A percentile compares a stretch with the other conserved stretches of the same genome.
These are phyloP conservation scores for Aspergillus carbonarius DNA, from an alignment of 2,329 filamentous ascomycete genomes.

Conservation along the genomic window DNA sequence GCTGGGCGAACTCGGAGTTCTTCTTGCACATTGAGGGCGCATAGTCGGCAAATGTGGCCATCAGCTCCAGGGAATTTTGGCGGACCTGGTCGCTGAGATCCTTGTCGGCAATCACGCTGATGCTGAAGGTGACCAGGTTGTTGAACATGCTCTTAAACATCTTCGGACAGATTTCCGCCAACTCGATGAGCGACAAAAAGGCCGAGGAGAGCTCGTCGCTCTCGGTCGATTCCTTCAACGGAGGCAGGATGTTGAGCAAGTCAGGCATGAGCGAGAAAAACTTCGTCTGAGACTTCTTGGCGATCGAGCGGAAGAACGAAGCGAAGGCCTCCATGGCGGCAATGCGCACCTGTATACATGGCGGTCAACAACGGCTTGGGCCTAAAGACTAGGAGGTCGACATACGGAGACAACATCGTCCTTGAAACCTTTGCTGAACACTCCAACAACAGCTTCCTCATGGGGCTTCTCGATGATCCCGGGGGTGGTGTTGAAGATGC, in stretches of 20 bases:
- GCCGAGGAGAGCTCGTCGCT: slow-evolving; percentile 89
- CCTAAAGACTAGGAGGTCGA: slow-evolving; percentile 10
- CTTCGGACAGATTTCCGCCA: slow-evolving; percentile 90
- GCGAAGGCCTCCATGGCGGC: slow-evolving; percentile 96
- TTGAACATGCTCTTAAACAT: slow-evolving; percentile 98
- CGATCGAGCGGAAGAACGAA: slow-evolving; percentile 88
- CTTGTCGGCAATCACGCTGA: slow-evolving; percentile 94
- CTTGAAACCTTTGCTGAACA: slow-evolving; percentile 89
- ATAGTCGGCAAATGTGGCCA: slow-evolving; percentile 97
- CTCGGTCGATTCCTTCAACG: slow-evolving; percentile 86
- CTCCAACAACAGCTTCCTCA: slow-evolving; percentile 81
- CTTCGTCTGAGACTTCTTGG: slow-evolving; percentile 83
- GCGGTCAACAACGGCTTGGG: slow-evolving; percentile 9
- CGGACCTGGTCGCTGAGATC: slow-evolving; percentile 85
- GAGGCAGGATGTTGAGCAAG: slow-evolving; percentile 89
- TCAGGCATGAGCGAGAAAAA: slow-evolving; percentile 86
- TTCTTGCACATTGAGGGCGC: slow-evolving; percentile 93
- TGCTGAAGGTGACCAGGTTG: slow-evolving; percentile 86
- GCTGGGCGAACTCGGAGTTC: slow-evolving; percentile 82
- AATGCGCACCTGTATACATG: slow-evolving; percentile 69
- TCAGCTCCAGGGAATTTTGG: slow-evolving; percentile 93
- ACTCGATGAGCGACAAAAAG: slow-evolving; percentile 85
- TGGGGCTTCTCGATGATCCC: slow-evolving; percentile 96
- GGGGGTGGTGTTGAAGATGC: slow-evolving; percentile 92
- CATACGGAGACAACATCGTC: slow-evolving; percentile 77